phyloP scores from a whole-genome alignment of 2,329 filamentous ascomycete genomes.

The Thielaviopsis cerberus region DNA sequence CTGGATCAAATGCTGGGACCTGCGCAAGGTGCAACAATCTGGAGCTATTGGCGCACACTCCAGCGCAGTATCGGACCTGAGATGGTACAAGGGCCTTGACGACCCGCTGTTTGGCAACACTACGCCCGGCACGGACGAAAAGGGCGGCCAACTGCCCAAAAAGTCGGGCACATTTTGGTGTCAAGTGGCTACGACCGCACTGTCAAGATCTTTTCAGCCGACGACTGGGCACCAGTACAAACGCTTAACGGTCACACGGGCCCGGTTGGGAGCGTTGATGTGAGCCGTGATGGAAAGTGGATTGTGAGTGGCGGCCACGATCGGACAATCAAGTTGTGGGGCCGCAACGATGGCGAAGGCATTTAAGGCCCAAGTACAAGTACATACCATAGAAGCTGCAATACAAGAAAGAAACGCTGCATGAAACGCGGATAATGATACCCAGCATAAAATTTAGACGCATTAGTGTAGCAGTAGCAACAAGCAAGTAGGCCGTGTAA shows the following conservation, averaged over 20 bases:
- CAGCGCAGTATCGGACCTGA: conserved; percentile 76
- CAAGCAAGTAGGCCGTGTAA: neutral
- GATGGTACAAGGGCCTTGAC: conserved; percentile 83
- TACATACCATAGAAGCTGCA: neutral
- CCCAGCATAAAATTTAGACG: neutral
- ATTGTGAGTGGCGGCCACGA: conserved; percentile 91
- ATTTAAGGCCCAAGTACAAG: conserved; percentile 19
- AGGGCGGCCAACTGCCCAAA: conserved; percentile 52
- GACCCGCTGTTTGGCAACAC: conserved; percentile 42
- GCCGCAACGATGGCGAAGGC: conserved; percentile 53
- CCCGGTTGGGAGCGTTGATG: conserved; percentile 78
- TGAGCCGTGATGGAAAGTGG: conserved; percentile 72
- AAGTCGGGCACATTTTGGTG: conserved; percentile 85
- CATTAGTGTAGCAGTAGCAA: neutral
- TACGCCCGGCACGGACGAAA: conserved; percentile 41
- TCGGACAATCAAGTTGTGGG: conserved; percentile 90
- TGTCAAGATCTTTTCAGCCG: conserved; percentile 86
- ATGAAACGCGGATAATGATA: neutral
- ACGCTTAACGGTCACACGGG: conserved; percentile 78
- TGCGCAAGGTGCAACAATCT: conserved; percentile 67
- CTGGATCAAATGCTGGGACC: conserved; percentile 95
- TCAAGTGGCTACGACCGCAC: conserved; percentile 84
- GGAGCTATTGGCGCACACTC: conserved; percentile 81
- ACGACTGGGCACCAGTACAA: conserved; percentile 86
- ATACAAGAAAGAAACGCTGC: neutral